Base-by-base conservation (phyloP, 78 protist species). In the Anaeramoeba flamelloides region DNA sequence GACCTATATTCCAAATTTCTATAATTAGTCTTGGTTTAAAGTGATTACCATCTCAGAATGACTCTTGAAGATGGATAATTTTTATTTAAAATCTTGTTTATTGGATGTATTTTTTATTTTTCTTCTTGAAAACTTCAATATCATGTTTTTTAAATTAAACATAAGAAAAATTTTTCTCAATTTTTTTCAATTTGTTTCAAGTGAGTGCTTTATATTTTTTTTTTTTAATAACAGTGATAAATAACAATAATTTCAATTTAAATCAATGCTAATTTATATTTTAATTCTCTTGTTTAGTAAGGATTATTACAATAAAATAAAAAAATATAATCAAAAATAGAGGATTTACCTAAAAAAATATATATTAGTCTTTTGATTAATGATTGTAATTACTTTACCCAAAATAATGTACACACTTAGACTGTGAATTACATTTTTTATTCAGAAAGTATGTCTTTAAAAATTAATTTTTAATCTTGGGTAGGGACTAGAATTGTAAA, bases 111-210 rank as follows among this genome's bases (percentile, higher is more conserved):
- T 31, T 31, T 65, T 65, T 30, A 65, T n/a, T 30, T 65, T n/a
- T 65, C n/a, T 65, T n/a, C 74, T 65, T 30, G 40, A 65, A n/a
- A 65, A 65, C 74, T 65, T 65, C 74, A n/a, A 65, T 31, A 65
- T 31, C 74, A 31, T 65, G n/a, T 65, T n/a, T 65, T n/a, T 31
- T 31, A 65, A 65, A 65, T n/a, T 31, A n/a, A 65, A n/a, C n/a
- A 65, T n/a, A 65, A 31, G n/a, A 65, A 65, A 65, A n/a, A 65
- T 65, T 65, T 31, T 65, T 65, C 40, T 65, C 40, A 65, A 65
- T 31, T 31, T n/a, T 31, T 30, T 31, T 31, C n/a, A 65, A n/a
- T 65, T 65, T 65, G 40, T 31, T 65, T 65, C 74, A 65, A 31
- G 74, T 30, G n/a, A 31, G 74, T n/a, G n/a, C n/a, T 65, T 30